phyloP scores from a whole-genome alignment of 345 rosid species.

The Eutrema heterophyllum region DNA sequence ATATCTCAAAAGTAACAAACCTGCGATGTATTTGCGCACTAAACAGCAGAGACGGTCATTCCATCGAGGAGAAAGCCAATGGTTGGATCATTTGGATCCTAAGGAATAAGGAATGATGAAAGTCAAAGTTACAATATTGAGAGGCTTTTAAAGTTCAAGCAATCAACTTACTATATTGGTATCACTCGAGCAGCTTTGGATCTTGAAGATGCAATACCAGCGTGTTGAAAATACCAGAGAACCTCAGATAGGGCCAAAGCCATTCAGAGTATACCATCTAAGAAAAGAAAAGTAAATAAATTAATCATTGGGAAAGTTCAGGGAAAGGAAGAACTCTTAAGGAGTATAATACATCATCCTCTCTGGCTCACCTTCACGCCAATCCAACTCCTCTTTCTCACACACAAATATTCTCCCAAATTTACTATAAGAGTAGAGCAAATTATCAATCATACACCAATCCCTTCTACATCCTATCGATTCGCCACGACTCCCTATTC shows the following conservation, averaged over 20 bases:
- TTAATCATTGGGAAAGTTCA: background rate
- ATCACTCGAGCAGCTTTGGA: constrained; percentile 62
- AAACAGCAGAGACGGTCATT: constrained; percentile 88
- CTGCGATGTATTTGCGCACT: constrained; percentile 97
- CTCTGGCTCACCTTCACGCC: too few relatives aligned
- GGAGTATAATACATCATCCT: background rate
- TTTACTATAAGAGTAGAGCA: too few relatives aligned
- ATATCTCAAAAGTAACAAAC: constrained; percentile 32
- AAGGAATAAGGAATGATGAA: constrained; percentile 15
- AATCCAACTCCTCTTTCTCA: too few relatives aligned
- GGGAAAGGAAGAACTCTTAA: constrained; percentile 7
- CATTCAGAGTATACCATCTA: constrained; percentile 97
- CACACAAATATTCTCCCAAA: too few relatives aligned
- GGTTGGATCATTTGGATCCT: constrained; percentile 99
- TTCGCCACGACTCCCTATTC: too few relatives aligned
- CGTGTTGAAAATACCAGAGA: constrained; percentile 94
- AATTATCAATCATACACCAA: too few relatives aligned
- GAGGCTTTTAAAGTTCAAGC: constrained; percentile 9
- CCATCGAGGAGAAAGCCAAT: constrained; percentile 94
- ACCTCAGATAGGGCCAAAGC: constrained; percentile 96
- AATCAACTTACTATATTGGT: constrained; percentile 68
- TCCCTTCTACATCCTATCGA: too few relatives aligned
- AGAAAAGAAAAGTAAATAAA: constrained; percentile 18
- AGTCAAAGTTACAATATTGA: constrained; percentile 1
- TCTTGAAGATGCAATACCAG: constrained; percentile 84